These are phyloP conservation scores for Arachnopeziza araneosa DNA, from an alignment of 2,329 filamentous ascomycete genomes.

Conservation along the genomic window DNA sequence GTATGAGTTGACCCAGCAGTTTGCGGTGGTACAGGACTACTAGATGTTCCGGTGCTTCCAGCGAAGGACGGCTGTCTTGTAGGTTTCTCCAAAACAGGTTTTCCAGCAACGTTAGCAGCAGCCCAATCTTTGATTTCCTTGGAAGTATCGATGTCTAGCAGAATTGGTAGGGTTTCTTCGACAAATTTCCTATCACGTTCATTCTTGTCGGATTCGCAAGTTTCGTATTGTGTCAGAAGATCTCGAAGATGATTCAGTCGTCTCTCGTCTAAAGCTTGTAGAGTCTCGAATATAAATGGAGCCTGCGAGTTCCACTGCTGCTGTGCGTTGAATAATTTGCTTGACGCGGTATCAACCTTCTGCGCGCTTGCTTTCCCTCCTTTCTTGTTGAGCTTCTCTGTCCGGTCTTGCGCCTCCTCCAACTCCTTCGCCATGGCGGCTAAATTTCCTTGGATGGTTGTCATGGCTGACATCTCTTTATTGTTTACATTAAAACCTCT, in stretches of 20 bases:
- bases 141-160: conserved; percentile 81
- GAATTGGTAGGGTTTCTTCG: conserved; percentile 72
- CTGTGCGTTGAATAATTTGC: conserved; percentile 69
- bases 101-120: conserved; percentile 34
- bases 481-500: conserved; percentile 68
- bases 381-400: conserved; percentile 78
- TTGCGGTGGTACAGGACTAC: conserved; percentile 17
- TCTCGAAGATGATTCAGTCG: conserved; percentile 87
- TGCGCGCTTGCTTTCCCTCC: conserved; percentile 68
- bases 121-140: conserved; percentile 79
- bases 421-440: conserved; percentile 76
- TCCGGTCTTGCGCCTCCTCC: conserved; percentile 75
- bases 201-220: conserved; percentile 82
- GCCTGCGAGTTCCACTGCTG: conserved; percentile 92
- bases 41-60: conserved; percentile 15
- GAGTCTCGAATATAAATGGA: conserved; percentile 87
- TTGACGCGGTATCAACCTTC: conserved; percentile 70
- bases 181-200: conserved; percentile 69
- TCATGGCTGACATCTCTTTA: conserved; percentile 72
- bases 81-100: conserved; percentile 27
- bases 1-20: conserved; percentile 22
- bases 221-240: conserved; percentile 85
- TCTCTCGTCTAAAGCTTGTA: conserved; percentile 86
- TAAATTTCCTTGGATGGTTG: conserved; percentile 76
- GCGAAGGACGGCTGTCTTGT: conserved; percentile 22